Percentiles rank a stretch among this genome's conserved stretches.
phyloP scores from a whole-genome alignment of 2,329 filamentous ascomycete species.

The Colletotrichum salicis region DNA sequence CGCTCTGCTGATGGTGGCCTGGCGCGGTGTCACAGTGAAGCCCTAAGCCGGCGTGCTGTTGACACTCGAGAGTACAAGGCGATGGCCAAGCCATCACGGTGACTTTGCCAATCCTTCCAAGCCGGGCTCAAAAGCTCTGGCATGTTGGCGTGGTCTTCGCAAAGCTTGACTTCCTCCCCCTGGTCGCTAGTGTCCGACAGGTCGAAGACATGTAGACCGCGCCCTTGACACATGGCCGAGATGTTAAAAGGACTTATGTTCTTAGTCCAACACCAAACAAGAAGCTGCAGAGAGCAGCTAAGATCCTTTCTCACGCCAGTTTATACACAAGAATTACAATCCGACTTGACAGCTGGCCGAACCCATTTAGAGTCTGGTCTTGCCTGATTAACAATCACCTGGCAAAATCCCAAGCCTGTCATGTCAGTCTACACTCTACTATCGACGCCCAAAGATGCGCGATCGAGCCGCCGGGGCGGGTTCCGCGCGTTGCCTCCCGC shows the following conservation, averaged over 20 bases:
- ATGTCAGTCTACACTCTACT: background rate
- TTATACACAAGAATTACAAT: background rate
- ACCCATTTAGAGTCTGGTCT: background rate
- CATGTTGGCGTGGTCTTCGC: background rate
- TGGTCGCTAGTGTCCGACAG: background rate
- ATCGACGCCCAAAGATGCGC: background rate
- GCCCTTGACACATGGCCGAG: background rate
- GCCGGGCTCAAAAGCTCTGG: background rate
- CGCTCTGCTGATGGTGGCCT: background rate
- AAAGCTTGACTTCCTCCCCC: background rate
- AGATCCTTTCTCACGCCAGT: background rate
- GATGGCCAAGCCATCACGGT: background rate
- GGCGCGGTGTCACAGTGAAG: background rate
- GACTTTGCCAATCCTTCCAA: constrained; percentile 2
- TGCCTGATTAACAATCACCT: background rate
- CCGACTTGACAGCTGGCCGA: background rate
- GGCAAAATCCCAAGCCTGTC: background rate
- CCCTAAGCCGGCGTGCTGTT: background rate
- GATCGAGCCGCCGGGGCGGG: background rate
- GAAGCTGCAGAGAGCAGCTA: background rate
- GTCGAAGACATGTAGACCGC: background rate
- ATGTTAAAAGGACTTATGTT: background rate
- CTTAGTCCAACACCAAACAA: background rate
- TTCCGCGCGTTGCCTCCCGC: background rate
- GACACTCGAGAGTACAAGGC: background rate